These are phyloP conservation scores for Leccinum obscurum DNA, from an alignment of 768 basidiomycete species.

Conservation along the genomic window DNA sequence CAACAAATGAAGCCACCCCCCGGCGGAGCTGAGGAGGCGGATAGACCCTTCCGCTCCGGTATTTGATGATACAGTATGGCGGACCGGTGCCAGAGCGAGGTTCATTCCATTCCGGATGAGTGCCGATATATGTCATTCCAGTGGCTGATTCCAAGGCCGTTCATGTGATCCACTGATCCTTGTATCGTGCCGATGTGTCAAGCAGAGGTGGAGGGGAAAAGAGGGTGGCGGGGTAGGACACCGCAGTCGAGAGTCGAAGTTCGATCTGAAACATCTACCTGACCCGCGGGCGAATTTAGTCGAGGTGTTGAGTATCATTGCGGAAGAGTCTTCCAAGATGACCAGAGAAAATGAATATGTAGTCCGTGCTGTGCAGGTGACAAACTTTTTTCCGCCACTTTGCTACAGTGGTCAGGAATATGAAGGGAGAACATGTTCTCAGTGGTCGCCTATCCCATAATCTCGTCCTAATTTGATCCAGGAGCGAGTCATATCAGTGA, in stretches of 20 bases:
- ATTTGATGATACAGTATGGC: conserved; percentile 49
- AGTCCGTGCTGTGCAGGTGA: conserved; percentile 31
- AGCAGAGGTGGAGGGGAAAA: conserved; percentile 72
- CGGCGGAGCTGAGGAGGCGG: conserved; percentile 11
- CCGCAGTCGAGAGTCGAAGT: conserved; percentile 56
- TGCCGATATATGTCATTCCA: conserved; percentile 56
- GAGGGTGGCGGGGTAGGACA: conserved; percentile 49
- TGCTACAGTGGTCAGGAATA: conserved; percentile 25
- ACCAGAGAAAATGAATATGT: conserved; percentile 16
- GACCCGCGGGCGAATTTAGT: conserved; percentile 42
- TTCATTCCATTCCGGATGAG: conserved; percentile 75
- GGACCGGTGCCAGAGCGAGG: conserved; percentile 57
- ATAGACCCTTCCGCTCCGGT: conserved; percentile 27
- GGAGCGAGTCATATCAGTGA: conserved; percentile 1
- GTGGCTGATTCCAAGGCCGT: conserved; percentile 52
- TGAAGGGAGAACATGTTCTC: conserved; percentile 23
- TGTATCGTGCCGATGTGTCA: conserved; percentile 64
- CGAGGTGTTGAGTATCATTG: conserved; percentile 42
- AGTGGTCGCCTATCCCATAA: conserved; percentile 24
- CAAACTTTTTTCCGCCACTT: conserved; percentile 25
- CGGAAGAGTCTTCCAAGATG: conserved; percentile 36
- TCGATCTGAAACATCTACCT: conserved; percentile 56
- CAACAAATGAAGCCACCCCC: conserved; percentile 18
- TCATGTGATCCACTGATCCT: conserved; percentile 48
- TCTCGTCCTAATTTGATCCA: conserved; percentile 25